Evolutionary conservation across 108 stramenopile species (phyloP).

Genomic region (Fragilaria crotonensis): DNA sequence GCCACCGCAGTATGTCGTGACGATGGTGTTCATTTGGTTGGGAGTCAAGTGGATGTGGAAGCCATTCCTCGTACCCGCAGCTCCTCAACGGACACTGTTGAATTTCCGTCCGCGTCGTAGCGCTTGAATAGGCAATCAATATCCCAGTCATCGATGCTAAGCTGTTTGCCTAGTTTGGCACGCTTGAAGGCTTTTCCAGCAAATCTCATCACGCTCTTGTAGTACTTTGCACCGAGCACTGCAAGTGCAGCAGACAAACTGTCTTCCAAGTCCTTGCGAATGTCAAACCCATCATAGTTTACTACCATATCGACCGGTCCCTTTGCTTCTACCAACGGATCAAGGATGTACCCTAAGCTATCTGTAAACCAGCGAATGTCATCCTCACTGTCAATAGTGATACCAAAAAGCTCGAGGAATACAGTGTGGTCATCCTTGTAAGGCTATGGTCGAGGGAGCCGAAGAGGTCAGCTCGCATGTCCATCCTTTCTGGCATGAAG

Average conservation of each 20-base stretch:
- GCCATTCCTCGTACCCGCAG: conserved; percentile 34
- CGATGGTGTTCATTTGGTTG: neutral
- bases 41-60: conserved; percentile 38
- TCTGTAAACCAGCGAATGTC: conserved; percentile 41
- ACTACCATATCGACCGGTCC: conserved; percentile 47
- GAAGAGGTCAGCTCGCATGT: conserved; percentile 36
- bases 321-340: conserved; percentile 22
- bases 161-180: conserved; percentile 27
- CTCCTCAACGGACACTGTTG: conserved; percentile 33
- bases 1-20: neutral
- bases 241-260: conserved; percentile 16
- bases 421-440: conserved; percentile 38
- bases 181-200: conserved; percentile 50
- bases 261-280: conserved; percentile 38
- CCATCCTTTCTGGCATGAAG: conserved; percentile 47
- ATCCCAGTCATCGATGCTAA: conserved; percentile 36
- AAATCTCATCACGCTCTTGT: conserved; percentile 43
- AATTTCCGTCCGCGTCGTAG: conserved; percentile 33
- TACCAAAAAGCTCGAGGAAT: conserved; percentile 55
- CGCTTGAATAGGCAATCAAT: conserved; percentile 25
- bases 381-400: conserved; percentile 37
- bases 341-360: conserved; percentile 29
- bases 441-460: conserved; percentile 38
- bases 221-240: conserved; percentile 22
- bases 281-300: conserved; percentile 53